Evolutionary conservation across 164 flowering plant genomes (phyloP), one percentile per base, ranked within the genome.

Genomic region (Cinnamomum micranthum): DNA sequence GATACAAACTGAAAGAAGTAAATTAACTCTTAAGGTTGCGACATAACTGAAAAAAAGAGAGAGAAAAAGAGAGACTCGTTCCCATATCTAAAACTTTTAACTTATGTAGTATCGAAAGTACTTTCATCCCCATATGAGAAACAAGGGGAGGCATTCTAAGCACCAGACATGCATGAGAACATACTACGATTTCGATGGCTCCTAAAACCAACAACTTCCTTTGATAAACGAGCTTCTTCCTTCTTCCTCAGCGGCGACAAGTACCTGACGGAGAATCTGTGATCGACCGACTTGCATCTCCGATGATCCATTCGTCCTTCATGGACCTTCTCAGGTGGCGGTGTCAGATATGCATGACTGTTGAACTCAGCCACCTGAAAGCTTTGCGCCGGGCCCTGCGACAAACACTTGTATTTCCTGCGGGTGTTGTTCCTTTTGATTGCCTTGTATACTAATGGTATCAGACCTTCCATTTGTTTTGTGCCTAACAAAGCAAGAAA

Each of bases 401-500:
- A 64, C 12, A 76, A 41, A 50, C 71, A 71, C 17, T 51, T 65
- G 70, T 76, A 76, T 31, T 71, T 70, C 63, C 71, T 52, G 28
- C 70, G 74, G 47, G 73, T 65, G 28, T 65, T 65, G 71, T 31
- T 70, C 50, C 28, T 71, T 71, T 71, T 76, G 74, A 76, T 71
- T 22, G 69, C 70, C 70, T 64, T n/a, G 74, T 50, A 76, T 23
- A 76, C 33, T 33, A 76, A 25, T 11, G 78, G 78, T 47, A 76
- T 71, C 55, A 76, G 52, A 24, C 78, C 74, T 65, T 76, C 78
- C 78, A 76, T 71, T 14, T 20, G 15, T 41, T 35, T 0, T 13
- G 41, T n/a, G 41, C 19, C 17, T 20, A 22, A 69, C 27, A 23
- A 69, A 7, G 25, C 33, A 69, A 23, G 17, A 15, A 15, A 15